Conservation (phyloP, 139 green algal genomes). For the Klebsormidium nitens region DNA sequence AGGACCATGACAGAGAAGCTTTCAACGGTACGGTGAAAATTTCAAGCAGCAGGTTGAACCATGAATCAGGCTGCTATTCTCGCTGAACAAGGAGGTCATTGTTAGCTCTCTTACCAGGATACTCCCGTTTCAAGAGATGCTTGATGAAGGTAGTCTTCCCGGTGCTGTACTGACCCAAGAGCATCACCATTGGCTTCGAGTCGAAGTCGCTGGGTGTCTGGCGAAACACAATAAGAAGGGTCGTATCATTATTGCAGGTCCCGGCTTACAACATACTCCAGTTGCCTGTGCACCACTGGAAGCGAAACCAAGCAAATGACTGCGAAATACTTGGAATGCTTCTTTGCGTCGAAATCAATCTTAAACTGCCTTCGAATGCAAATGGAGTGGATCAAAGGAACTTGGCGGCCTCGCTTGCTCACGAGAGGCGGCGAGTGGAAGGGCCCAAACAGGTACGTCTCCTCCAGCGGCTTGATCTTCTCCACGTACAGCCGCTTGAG, state of each 20-base stretch:
- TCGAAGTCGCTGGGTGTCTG: conserved; percentile 79
- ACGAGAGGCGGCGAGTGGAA: conserved; percentile 75
- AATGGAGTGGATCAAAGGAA: no score
- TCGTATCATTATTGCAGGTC: no score
- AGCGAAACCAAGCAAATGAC: no score
- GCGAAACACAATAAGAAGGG: no score
- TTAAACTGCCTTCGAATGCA: no score
- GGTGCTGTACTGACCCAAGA: conserved; percentile 95
- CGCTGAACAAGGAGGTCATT: not conserved
- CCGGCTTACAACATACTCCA: not conserved
- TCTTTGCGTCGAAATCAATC: no score
- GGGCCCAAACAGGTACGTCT: conserved; percentile 83
- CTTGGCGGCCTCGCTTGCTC: no score
- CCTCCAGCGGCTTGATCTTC: conserved; percentile 83
- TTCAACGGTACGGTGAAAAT: not conserved
- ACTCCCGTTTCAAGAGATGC: conserved; percentile 81
- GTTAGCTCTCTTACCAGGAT: conserved; percentile 74
- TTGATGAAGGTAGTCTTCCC: conserved; percentile 99
- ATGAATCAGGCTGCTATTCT: not conserved
- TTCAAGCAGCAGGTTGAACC: not conserved
- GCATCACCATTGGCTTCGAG: conserved; percentile 90
- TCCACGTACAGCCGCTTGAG: conserved; percentile 87
- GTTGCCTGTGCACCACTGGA: not conserved
- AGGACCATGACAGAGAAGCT: not conserved
- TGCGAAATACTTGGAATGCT: no score